These are phyloP conservation scores for Coemansia sp. DNA, from an alignment of 192 early-diverging fungal genomes.

Conservation along the genomic window DNA sequence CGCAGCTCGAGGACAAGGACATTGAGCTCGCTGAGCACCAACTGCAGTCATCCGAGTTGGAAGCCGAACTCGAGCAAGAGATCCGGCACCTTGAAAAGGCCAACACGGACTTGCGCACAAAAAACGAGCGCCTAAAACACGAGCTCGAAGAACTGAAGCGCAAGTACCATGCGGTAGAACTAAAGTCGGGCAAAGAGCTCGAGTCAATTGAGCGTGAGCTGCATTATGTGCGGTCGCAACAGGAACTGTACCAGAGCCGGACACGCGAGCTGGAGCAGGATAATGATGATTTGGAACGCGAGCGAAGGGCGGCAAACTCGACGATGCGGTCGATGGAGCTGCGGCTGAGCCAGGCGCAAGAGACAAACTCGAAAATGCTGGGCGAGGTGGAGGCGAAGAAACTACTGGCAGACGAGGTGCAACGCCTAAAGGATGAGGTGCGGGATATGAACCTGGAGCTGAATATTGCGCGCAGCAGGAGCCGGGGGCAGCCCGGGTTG, in stretches of 20 bases:
- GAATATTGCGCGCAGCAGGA: constrained; percentile 52
- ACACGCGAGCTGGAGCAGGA: constrained; percentile 74
- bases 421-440: constrained; percentile 76
- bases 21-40: constrained; percentile 65
- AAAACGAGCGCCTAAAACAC: constrained; percentile 62
- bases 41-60: constrained; percentile 65
- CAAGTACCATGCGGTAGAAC: constrained; percentile 65
- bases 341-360: constrained; percentile 70
- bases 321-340: constrained; percentile 68
- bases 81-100: constrained; percentile 66
- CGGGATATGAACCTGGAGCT: constrained; percentile 59
- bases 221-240: constrained; percentile 66
- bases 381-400: constrained; percentile 69
- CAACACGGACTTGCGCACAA: constrained; percentile 62
- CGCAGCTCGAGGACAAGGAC: constrained; percentile 58
- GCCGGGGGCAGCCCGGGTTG: constrained; percentile 31
- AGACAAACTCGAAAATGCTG: constrained; percentile 65
- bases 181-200: constrained; percentile 65
- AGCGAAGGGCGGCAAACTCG: constrained; percentile 64
- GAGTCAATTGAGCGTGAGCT: constrained; percentile 73
- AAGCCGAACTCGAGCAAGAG: constrained; percentile 72
- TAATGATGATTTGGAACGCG: constrained; percentile 76
- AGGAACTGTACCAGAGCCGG: constrained; percentile 68
- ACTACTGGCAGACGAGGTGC: constrained; percentile 68
- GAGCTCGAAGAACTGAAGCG: constrained; percentile 76